Percentiles rank a stretch among this genome's conserved stretches.
Evolutionary conservation across 345 rosid genomes (phyloP).

Genomic region (Nasturtium officinale): DNA sequence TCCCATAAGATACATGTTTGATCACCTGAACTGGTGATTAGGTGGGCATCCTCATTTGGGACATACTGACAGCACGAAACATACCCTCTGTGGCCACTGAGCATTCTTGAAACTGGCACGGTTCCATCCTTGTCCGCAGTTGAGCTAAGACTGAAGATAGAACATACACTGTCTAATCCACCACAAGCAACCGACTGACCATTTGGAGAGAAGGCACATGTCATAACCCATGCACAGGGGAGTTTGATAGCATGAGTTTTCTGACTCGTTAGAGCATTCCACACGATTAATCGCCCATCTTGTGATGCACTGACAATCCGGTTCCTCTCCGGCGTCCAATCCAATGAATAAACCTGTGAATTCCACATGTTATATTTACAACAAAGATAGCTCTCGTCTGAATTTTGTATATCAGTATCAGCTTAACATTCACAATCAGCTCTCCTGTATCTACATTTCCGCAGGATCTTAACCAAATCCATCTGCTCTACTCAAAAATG

Average conservation of each 20-base stretch:
- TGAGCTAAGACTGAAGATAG: slow-evolving; percentile 89
- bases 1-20: slow-evolving; percentile 96
- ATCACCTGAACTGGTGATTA: slow-evolving; percentile 90
- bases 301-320: slow-evolving; percentile 95
- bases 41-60: slow-evolving; percentile 83
- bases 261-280: slow-evolving; percentile 98
- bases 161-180: slow-evolving; percentile 91
- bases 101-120: slow-evolving; percentile 72
- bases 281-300: slow-evolving; percentile 89
- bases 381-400: slow-evolving; percentile 12
- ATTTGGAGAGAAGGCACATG: slow-evolving; percentile 93
- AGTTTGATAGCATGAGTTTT: slow-evolving; percentile 94
- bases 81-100: slow-evolving; percentile 90
- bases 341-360: slow-evolving; percentile 81
- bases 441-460: not conserved
- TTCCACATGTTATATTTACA: slow-evolving; percentile 21
- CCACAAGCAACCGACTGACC: slow-evolving; percentile 98
- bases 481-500: not conserved
- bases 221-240: slow-evolving; percentile 98
- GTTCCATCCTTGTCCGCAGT: slow-evolving; percentile 83
- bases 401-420: not conserved
- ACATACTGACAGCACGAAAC: slow-evolving; percentile 94
- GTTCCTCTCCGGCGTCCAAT: slow-evolving; percentile 88
- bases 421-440: not conserved
- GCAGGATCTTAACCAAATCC: slow-evolving; percentile 1